A percentile compares a stretch with the other conserved stretches of the same genome.
phyloP scores from a whole-genome alignment of 2,329 filamentous ascomycete genomes.

The Colletotrichum truncatum region DNA sequence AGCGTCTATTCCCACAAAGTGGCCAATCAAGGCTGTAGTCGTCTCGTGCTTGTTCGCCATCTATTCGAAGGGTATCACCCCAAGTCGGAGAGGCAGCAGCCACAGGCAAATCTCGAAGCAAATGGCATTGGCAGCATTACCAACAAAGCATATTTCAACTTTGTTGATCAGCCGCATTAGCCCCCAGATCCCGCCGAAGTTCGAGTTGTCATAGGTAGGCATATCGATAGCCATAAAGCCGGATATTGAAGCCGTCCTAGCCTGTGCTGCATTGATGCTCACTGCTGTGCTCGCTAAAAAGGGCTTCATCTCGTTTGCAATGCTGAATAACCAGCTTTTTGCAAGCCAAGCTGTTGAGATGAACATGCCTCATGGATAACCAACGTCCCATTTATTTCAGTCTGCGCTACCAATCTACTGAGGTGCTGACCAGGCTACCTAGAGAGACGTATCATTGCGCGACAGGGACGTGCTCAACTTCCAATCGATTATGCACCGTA shows the following conservation, averaged over 20 bases:
- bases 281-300: conserved; percentile 60
- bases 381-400: conserved; percentile 35
- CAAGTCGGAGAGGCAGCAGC: conserved; percentile 19
- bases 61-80: conserved; percentile 28
- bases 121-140: background rate
- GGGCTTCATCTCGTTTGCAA: conserved; percentile 8
- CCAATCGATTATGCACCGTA: conserved; percentile 43
- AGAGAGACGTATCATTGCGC: conserved; percentile 52
- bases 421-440: conserved; percentile 64
- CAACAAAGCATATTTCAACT: background rate
- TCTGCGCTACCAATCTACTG: conserved; percentile 35
- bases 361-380: conserved; percentile 27
- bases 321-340: conserved; percentile 6
- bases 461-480: conserved; percentile 70
- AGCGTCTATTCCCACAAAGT: conserved; percentile 11
- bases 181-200: background rate
- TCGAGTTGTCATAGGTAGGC: background rate
- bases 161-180: background rate
- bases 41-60: conserved; percentile 16
- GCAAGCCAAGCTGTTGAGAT: conserved; percentile 14
- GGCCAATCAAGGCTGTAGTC: background rate
- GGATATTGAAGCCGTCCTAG: conserved; percentile 17
- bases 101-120: conserved; percentile 5
- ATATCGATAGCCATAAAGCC: conserved; percentile 19
- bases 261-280: conserved; percentile 48